Percentiles rank a stretch among this genome's conserved stretches.
Conservation (phyloP, 306 rosid genomes). For the Gastrolobium bilobum region DNA sequence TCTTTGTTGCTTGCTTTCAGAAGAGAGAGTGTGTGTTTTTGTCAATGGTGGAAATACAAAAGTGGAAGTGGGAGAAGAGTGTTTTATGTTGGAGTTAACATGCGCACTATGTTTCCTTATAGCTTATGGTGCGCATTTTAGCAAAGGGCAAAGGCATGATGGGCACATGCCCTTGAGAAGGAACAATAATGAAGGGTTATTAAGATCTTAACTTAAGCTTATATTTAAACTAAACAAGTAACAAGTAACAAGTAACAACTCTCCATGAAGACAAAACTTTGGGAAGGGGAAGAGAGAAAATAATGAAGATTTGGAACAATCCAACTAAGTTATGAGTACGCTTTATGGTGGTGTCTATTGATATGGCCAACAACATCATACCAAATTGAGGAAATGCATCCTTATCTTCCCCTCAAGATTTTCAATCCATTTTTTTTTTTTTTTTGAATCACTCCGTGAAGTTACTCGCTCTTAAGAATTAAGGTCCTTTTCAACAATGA, state of each 20-base stretch:
- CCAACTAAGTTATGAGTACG: conserved; percentile 62
- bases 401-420: conserved; percentile 61
- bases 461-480: conserved; percentile 23
- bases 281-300: not conserved
- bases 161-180: conserved; percentile 18
- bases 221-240: conserved; percentile 35
- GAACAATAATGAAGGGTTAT: conserved; percentile 16
- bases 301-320: conserved; percentile 26
- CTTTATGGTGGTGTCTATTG: conserved; percentile 66
- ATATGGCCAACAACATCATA: conserved; percentile 87
- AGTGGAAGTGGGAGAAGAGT: conserved; percentile 8
- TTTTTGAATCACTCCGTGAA: conserved; percentile 33
- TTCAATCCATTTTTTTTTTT: conserved; percentile 37
- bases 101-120: conserved; percentile 39
- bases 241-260: conserved; percentile 3
- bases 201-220: conserved; percentile 1
- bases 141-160: not conserved
- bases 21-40: conserved; percentile 35
- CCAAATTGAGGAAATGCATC: conserved; percentile 61
- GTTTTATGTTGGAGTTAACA: conserved; percentile 44
- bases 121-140: conserved; percentile 48
- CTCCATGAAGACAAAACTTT: not conserved
- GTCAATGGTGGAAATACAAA: conserved; percentile 42
- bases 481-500: conserved; percentile 56
- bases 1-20: conserved; percentile 17